Evolutionary conservation across 78 protist species (phyloP), one percentile per base, ranked within the genome.

Genomic region (Parvularia atlantis): DNA sequence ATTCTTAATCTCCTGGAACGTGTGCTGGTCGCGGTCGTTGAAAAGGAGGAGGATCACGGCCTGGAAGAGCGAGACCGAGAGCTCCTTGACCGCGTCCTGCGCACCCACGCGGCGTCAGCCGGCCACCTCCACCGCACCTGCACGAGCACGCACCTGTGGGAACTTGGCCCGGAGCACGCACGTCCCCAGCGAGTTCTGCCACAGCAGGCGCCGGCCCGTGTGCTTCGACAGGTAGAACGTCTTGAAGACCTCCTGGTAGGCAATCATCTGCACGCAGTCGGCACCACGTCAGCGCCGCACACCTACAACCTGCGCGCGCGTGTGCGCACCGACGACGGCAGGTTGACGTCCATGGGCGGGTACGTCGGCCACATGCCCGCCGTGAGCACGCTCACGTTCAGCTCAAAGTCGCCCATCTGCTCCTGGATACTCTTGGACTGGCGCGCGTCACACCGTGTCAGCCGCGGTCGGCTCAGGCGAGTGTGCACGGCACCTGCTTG

Each of bases 321-420:
- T 43, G 62, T 1, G 22, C 67, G 37, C 52, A 78, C 78, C 70
- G 75, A 82, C 22, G 28, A 41, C 24, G 92, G 92, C 33, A 90
- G 62, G 3, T 16, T 50, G 13, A 77, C 40, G 26, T 62, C 67
- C 26, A 50, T 46, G 5, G 75, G 61, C 6, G 78, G 77, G 80
- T 79, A 82, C 1, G 85, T 35, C 40, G 96, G 96, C 97, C 97
- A 93, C 74, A 71, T 71, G 22, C 83, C 75, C 36, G 43, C 46
- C 1, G 97, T 91, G 24, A 93, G 78, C 24, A 93, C 94, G 37
- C 62, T 57, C 35, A 90, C 92, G n/a, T 67, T 40, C 71, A 93
- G 43, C 44, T 85, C 91, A 1, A 87, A 16, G n/a, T n/a, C n/a
- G n/a, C n/a, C 46, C 19, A 4, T 4, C 46, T 41, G 19, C 46